phyloP scores from a whole-genome alignment of 495 filamentous ascomycete genomes.

The Pyronema domesticum region DNA sequence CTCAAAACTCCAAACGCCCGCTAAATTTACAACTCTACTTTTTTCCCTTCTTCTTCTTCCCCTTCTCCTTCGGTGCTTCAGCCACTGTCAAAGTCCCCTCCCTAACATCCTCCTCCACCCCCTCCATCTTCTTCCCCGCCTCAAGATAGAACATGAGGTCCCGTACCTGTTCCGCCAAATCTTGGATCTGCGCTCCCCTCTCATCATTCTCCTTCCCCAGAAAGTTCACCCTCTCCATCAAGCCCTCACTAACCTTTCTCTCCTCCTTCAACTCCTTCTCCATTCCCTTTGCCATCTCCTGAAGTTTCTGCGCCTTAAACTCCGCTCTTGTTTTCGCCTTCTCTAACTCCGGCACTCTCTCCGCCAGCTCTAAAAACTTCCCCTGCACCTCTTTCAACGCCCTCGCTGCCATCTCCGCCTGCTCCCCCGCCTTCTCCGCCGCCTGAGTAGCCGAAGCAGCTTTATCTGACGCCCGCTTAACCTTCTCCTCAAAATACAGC shows the following conservation, averaged over 20 bases:
- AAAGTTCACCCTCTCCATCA: slow-evolving; percentile 60
- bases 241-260: slow-evolving; percentile 57
- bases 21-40: slow-evolving; percentile 8
- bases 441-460: slow-evolving; percentile 51
- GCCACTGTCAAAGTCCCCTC: slow-evolving; percentile 29
- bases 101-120: slow-evolving; percentile 42
- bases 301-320: slow-evolving; percentile 48
- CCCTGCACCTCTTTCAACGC: slow-evolving; percentile 37
- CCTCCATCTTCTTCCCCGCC: slow-evolving; percentile 61
- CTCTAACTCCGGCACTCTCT: slow-evolving; percentile 48
- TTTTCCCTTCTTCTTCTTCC: slow-evolving; percentile 20
- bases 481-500: slow-evolving; percentile 82
- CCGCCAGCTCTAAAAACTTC: slow-evolving; percentile 38
- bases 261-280: slow-evolving; percentile 72
- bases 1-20: background rate
- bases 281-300: slow-evolving; percentile 55
- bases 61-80: slow-evolving; percentile 10
- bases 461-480: slow-evolving; percentile 83
- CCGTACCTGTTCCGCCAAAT: slow-evolving; percentile 68
- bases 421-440: slow-evolving; percentile 42
- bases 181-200: slow-evolving; percentile 40
- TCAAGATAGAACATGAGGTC: slow-evolving; percentile 82
- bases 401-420: slow-evolving; percentile 34
- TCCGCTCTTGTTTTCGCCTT: slow-evolving; percentile 50
- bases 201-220: slow-evolving; percentile 39